Base-by-base conservation (phyloP, 2,329 filamentous ascomycete species). In the Cryphonectria naterciae region DNA sequence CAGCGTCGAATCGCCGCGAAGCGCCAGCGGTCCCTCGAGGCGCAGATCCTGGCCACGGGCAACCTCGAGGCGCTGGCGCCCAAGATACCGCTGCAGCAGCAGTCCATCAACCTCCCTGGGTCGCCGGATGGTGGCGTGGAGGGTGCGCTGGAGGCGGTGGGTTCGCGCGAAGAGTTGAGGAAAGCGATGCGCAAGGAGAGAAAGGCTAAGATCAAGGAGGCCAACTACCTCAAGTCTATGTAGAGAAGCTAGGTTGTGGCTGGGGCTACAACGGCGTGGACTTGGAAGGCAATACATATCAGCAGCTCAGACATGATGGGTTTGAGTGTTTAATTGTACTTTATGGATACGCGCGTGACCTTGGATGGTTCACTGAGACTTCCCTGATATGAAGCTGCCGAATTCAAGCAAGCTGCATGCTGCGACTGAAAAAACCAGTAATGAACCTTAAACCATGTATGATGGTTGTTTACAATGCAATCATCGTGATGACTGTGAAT, bases 171-270 rank as follows among this genome's bases (percentile, higher is more conserved):
- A 73, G 88, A 90, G 76, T 83, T 95, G 77, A 91, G 86, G 74
- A 88, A 85, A 82, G 90, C 89, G 46, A 90, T 94, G 92, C 88
- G 93, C 77, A 87, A 87, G 79, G 92, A 94, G 84, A 86, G 93
- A 79, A 89, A 91, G 82, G 88, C 87, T 72, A 88, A 86, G 81
- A 96, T 96, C 78, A 95, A 95, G 88, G 93, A 96, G 85, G 83
- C 82, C 79, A 96, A 96, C 83, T 96, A 94, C 86, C 87, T 96
- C 82, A 93, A 92, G 87, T 88, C 89, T 60, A 93, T 95, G 92
- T 89, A 85, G 83, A 68, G 32, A 39, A 46, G 10, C 28, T 3
- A 17, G 43, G 13, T 7, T 13, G 35, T 25, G n/a, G 41, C 28
- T 19, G 3, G 35, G 46, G n/a, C 19, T 41, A 39, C 17, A 19